Percentiles rank a stretch among this genome's conserved stretches.
Evolutionary conservation across 495 filamentous ascomycete genomes (phyloP).

Genomic region (Penicillium cosmopolitanum): DNA sequence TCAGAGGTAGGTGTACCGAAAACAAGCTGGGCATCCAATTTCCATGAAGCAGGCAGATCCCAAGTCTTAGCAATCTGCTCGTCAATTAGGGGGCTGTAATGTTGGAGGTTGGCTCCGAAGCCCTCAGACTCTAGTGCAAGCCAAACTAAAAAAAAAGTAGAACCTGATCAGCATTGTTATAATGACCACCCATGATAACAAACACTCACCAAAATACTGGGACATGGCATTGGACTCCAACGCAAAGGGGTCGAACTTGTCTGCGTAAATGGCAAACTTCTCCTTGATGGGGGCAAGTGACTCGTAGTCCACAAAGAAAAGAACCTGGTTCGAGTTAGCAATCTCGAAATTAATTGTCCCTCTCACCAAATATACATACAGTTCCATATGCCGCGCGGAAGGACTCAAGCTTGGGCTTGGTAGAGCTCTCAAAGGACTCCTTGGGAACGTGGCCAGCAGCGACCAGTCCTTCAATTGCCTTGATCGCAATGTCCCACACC

Average conservation of each 20-base stretch:
- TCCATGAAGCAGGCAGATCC: conserved; percentile 48
- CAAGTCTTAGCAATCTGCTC: conserved; percentile 45
- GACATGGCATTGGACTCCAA: conserved; percentile 56
- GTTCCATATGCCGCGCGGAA: conserved; percentile 55
- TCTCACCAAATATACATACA: conserved; percentile 27
- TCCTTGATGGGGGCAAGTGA: conserved; percentile 44
- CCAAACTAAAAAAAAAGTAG: conserved; percentile 39
- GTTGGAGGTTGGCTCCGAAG: conserved; percentile 57
- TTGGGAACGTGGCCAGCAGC: conserved; percentile 35
- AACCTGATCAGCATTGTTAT: background rate
- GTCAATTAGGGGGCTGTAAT: conserved; percentile 58
- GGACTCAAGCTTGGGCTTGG: conserved; percentile 45
- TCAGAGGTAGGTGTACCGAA: conserved; percentile 45
- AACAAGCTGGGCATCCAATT: conserved; percentile 55
- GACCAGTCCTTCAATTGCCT: conserved; percentile 48
- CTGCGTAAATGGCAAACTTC: conserved; percentile 48
- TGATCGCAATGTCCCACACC: conserved; percentile 53
- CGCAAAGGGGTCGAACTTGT: conserved; percentile 54
- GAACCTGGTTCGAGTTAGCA: conserved; percentile 32
- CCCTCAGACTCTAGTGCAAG: conserved; percentile 53
- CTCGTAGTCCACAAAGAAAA: conserved; percentile 55
- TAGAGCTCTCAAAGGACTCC: conserved; percentile 46
- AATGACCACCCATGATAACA: background rate
- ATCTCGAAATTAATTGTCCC: background rate
- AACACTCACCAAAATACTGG: conserved; percentile 47